Evolutionary conservation across 2,329 filamentous ascomycete species (phyloP).

Genomic region (Microdochium trichocladiopsis): DNA sequence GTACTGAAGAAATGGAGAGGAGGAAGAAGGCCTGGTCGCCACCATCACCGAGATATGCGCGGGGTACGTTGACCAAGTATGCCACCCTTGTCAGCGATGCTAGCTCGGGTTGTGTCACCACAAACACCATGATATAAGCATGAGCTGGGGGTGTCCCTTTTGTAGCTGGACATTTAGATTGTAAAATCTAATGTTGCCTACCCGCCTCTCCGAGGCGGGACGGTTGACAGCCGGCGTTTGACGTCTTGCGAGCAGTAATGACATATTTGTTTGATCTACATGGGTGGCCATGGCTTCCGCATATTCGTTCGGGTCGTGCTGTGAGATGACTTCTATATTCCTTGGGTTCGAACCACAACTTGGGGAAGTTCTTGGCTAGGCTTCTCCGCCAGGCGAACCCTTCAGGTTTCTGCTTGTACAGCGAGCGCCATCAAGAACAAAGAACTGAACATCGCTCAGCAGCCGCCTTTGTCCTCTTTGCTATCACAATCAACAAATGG

Average conservation of each 20-base stretch:
- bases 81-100: conserved; percentile 52
- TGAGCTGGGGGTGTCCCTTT: not conserved
- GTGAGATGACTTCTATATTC: not conserved
- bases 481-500: not conserved
- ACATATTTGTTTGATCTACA: not conserved
- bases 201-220: not conserved
- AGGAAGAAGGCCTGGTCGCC: conserved; percentile 55
- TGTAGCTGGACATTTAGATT: not conserved
- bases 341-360: not conserved
- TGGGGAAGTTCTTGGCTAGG: not conserved
- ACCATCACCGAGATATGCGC: conserved; percentile 49
- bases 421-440: not conserved
- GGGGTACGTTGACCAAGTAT: conserved; percentile 67
- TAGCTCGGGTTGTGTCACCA: conserved; percentile 51
- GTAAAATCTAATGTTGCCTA: not conserved
- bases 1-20: conserved; percentile 54
- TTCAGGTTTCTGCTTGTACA: not conserved
- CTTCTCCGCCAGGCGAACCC: not conserved
- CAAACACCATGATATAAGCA: conserved; percentile 2
- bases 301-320: not conserved
- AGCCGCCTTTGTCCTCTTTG: too few species aligned
- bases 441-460: not conserved
- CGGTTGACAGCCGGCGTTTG: not conserved
- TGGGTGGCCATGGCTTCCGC: not conserved
- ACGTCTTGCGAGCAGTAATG: not conserved